Percentiles rank a stretch among this genome's conserved stretches.
These are phyloP conservation scores for Coniochaeta hoffmannii DNA, from an alignment of 2,329 filamentous ascomycete species.

Conservation along the genomic window DNA sequence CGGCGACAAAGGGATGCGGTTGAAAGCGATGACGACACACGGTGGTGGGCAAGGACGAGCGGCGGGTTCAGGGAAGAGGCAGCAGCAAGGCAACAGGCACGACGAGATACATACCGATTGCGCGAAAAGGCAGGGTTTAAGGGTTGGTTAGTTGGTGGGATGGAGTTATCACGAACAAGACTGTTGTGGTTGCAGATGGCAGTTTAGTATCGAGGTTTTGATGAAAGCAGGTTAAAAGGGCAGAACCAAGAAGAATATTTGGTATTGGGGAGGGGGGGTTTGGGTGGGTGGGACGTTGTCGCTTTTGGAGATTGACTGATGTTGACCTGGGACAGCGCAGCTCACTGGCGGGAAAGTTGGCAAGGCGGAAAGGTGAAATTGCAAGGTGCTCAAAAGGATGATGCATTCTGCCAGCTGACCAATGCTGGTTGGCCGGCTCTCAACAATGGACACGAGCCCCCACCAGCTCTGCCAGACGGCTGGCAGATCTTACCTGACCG, in stretches of 20 bases:
- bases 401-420: background rate
- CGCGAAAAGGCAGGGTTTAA: background rate
- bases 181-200: background rate
- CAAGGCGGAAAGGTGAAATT: slow-evolving; percentile 2
- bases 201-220: slow-evolving; percentile 1
- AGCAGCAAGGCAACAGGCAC: background rate
- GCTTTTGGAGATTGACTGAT: slow-evolving; percentile 2
- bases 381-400: background rate
- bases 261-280: background rate
- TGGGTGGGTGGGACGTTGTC: background rate
- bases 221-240: slow-evolving; percentile 2
- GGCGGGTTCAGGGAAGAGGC: background rate
- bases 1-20: background rate
- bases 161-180: background rate
- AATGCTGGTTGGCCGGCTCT: background rate
- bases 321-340: background rate
- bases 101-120: slow-evolving; percentile 1
- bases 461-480: background rate
- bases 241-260: slow-evolving; percentile 2
- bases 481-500: background rate
- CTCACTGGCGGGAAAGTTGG: background rate
- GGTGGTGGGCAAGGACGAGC: background rate
- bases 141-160: background rate
- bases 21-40: slow-evolving; percentile 3
- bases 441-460: background rate